Base-by-base conservation (phyloP, 768 basidiomycete species). In the Suillus subaureus region DNA sequence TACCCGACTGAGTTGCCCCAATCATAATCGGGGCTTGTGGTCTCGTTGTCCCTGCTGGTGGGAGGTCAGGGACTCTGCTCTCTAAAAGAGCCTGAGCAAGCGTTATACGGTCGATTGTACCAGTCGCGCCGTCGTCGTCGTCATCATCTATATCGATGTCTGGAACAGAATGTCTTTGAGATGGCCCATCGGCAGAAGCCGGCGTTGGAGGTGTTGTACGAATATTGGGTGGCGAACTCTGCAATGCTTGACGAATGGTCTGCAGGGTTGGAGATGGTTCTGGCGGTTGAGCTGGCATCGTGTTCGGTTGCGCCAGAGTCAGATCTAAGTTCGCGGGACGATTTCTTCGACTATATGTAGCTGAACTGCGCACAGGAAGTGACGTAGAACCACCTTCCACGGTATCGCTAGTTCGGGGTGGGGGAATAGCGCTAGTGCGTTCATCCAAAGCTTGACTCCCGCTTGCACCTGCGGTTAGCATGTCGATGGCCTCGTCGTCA, bases 401-500 rank as follows among this genome's bases (percentile, higher is more conserved):
- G 70, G 67, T 42, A 71, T 71, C 54, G 60, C 79, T 69, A 43
- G 69, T 68, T 62, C 78, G 80, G 57, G 74, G 72, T 37, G 75
- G 60, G 70, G 70, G 72, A 8, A 80, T 73, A 47, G 79, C 76
- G 72, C 93, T 94, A 0, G 93, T 95, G 33, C 93, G 86, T 75
- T 95, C 93, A 70, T 95, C 93, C 60, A 94, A 74, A 16, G 89
- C 88, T 72, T 90, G 90, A 70, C 91, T 90, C 9, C 93, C 93
- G 66, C 91, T 92, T 16, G 91, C 82, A 13, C 88, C 93, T 21
- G 93, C 92, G 0, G 93, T 90, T 39, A 94, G 85, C 49, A 92
- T 79, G 70, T 93, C 87, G 62, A 95, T 92, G 16, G 92, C 93
- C 75, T 95, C 93, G 63, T 95, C 93, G 67, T 95, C 93, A 69